phyloP scores from a whole-genome alignment of 176 grass and related monocot genomes.

The Juncus effusus region DNA sequence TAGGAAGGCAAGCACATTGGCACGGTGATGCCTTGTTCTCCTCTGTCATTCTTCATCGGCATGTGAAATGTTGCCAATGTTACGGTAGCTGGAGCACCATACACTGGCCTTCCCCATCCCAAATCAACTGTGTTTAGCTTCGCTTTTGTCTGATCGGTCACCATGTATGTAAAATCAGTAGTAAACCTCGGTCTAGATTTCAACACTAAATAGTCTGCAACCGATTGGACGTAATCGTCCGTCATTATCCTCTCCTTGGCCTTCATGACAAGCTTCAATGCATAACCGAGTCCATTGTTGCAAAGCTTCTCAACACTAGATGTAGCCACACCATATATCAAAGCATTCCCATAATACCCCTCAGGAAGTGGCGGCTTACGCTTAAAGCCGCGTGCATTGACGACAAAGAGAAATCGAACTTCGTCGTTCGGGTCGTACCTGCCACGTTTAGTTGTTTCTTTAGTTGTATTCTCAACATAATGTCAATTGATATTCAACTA shows the following conservation, averaged over 20 bases:
- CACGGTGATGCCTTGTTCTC: slow-evolving; percentile 19
- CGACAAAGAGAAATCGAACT: not conserved
- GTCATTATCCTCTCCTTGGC: slow-evolving; percentile 32
- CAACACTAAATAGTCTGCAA: slow-evolving; percentile 23
- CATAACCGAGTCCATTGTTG: not conserved
- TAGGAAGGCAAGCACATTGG: slow-evolving; percentile 25
- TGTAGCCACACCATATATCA: not conserved
- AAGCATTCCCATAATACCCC: slow-evolving; percentile 51
- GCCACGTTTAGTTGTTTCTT: too few species aligned
- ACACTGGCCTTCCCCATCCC: slow-evolving; percentile 37
- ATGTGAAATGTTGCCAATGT: not conserved
- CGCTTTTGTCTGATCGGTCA: slow-evolving; percentile 36
- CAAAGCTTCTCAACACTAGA: slow-evolving; percentile 5
- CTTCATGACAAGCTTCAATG: slow-evolving; percentile 22
- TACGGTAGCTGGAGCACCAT: not conserved
- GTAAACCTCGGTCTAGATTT: slow-evolving; percentile 11
- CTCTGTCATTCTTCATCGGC: not conserved
- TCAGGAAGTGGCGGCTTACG: slow-evolving; percentile 2
- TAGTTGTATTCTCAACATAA: too few species aligned
- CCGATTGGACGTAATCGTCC: slow-evolving; percentile 33
- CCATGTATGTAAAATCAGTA: slow-evolving; percentile 10
- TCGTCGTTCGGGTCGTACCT: not conserved
- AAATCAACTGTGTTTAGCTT: slow-evolving; percentile 36
- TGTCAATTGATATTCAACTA: too few species aligned
- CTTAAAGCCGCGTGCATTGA: slow-evolving; percentile 2